A percentile compares a stretch with the other conserved stretches of the same genome.
phyloP scores from a whole-genome alignment of 106 monocot species.

The Acanthochlamys bracteata region DNA sequence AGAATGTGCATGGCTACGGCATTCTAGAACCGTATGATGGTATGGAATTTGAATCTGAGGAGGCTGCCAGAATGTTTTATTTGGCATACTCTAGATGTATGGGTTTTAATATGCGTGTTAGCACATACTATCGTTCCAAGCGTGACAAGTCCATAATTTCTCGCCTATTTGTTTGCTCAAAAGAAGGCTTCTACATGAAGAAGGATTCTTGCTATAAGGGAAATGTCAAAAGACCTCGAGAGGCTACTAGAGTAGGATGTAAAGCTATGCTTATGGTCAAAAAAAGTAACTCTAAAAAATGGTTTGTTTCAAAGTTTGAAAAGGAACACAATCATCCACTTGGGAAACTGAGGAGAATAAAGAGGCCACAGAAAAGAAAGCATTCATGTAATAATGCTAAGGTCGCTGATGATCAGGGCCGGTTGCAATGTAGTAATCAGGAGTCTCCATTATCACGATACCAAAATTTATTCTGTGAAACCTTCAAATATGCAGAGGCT shows the following conservation, averaged over 20 bases:
- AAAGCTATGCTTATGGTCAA: conserved; percentile 63
- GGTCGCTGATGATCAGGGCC: conserved; percentile 5
- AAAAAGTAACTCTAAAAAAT: conserved; percentile 40
- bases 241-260: conserved; percentile 54
- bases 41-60: conserved; percentile 65
- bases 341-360: conserved; percentile 20
- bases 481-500: conserved; percentile 45
- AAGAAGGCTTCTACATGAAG: conserved; percentile 48
- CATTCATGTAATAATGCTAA: conserved; percentile 10
- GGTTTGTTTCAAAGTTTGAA: conserved; percentile 59
- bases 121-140: conserved; percentile 57
- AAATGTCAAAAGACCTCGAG: conserved; percentile 34
- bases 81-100: conserved; percentile 38
- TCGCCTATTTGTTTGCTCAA: conserved; percentile 52
- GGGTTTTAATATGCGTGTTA: conserved; percentile 62
- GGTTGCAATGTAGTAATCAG: conserved; percentile 6
- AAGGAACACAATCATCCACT: conserved; percentile 49
- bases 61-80: conserved; percentile 44
- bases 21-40: conserved; percentile 40
- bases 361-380: conserved; percentile 24
- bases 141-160: conserved; percentile 49
- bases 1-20: conserved; percentile 11
- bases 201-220: conserved; percentile 26
- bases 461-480: conserved; percentile 37
- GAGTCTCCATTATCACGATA: conserved; percentile 36